Conservation (phyloP, 257 asterid species). For the Gynochthodes officinalis region DNA sequence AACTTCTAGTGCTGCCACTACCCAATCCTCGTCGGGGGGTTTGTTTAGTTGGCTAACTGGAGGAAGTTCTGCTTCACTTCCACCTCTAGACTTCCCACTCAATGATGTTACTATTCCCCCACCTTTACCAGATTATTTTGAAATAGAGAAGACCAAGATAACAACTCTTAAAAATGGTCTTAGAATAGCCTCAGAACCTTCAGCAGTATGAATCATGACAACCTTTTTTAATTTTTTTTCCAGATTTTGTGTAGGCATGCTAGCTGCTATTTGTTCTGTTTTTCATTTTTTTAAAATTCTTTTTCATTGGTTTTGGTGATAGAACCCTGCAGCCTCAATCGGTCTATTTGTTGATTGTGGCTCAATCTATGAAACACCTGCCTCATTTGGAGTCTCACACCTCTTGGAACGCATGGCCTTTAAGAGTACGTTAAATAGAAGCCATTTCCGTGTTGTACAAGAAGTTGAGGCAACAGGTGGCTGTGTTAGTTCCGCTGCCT, state of each 20-base stretch:
- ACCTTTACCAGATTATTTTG: slow-evolving; percentile 72
- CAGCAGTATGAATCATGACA: slow-evolving; percentile 49
- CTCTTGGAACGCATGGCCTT: slow-evolving; percentile 94
- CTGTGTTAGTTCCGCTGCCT: slow-evolving; percentile 60
- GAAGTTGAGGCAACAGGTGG: slow-evolving; percentile 99
- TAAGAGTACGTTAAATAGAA: slow-evolving; percentile 78
- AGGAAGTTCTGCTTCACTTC: slow-evolving; percentile 49
- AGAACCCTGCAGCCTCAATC: slow-evolving; percentile 81
- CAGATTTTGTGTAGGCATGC: neutral
- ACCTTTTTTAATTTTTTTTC: neutral
- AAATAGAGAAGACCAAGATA: slow-evolving; percentile 65
- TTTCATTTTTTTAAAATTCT: neutral
- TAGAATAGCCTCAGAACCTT: slow-evolving; percentile 72
- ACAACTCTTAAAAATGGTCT: slow-evolving; percentile 78
- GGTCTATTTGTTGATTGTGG: slow-evolving; percentile 89
- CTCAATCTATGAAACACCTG: slow-evolving; percentile 78
- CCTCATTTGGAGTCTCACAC: slow-evolving; percentile 73
- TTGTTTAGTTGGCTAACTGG: slow-evolving; percentile 68
- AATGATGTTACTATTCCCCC: slow-evolving; percentile 60
- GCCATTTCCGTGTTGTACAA: slow-evolving; percentile 77
- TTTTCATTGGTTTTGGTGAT: slow-evolving; percentile 20
- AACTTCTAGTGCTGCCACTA: slow-evolving; percentile 59
- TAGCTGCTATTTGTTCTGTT: neutral
- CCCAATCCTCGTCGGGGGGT: slow-evolving; percentile 61
- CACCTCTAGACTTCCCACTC: slow-evolving; percentile 78